Conservation (phyloP, 805 yeast species). For the Suhomyces vadensis region DNA sequence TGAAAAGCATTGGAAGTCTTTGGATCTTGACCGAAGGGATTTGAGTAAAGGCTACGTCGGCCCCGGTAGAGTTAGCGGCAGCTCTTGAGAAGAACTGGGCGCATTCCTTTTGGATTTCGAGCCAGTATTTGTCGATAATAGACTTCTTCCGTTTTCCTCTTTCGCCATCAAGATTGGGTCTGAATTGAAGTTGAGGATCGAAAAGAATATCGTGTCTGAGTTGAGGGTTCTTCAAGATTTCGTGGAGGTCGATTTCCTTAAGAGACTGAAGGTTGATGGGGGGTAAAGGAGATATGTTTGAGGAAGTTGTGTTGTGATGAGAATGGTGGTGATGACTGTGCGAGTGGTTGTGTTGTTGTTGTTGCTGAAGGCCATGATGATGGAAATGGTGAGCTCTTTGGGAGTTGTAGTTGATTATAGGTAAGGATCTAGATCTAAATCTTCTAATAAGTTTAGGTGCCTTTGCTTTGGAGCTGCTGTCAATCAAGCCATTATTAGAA, state of each 20-base stretch:
- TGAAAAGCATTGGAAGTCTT: constrained; percentile 67
- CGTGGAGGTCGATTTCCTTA: constrained; percentile 83
- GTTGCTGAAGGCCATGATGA: constrained; percentile 11
- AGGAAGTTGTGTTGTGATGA: constrained; percentile 11
- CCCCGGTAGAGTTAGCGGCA: constrained; percentile 9
- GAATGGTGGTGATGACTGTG: constrained; percentile 15
- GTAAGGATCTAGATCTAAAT: constrained; percentile 42
- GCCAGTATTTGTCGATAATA: constrained; percentile 83
- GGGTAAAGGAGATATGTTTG: constrained; percentile 55
- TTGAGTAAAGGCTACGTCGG: constrained; percentile 17
- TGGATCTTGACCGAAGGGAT: constrained; percentile 28
- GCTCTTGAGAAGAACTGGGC: constrained; percentile 34
- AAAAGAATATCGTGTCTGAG: constrained; percentile 89
- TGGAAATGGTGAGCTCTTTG: constrained; percentile 21
- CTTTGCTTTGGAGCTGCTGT: constrained; percentile 14
- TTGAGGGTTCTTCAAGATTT: constrained; percentile 88
- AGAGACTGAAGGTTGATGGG: constrained; percentile 82
- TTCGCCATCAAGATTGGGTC: constrained; percentile 91
- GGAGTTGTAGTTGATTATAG: constrained; percentile 40
- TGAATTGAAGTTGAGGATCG: constrained; percentile 87
- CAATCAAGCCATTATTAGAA: not conserved
- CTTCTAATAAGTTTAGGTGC: constrained; percentile 38
- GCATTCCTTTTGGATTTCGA: constrained; percentile 69
- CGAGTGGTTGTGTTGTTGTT: constrained; percentile 7
- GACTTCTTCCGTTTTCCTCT: constrained; percentile 76